phyloP scores from a whole-genome alignment of 352 stramenopile species.

The Phytophthora gonapodyides region DNA sequence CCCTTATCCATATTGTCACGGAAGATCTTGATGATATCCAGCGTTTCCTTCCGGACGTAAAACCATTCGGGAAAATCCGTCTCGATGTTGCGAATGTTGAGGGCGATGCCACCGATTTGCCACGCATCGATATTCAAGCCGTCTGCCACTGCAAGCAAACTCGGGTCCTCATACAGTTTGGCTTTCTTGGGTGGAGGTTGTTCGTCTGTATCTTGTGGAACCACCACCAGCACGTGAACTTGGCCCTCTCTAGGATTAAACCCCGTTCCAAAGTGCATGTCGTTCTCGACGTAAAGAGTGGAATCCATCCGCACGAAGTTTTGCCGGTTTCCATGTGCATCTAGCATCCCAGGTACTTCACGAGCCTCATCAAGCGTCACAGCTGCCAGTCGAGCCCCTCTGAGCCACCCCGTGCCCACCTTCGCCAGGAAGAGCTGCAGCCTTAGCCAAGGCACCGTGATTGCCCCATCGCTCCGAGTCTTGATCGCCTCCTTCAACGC shows the following conservation, averaged over 20 bases:
- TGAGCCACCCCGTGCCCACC: too few species aligned
- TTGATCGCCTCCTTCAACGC: background rate
- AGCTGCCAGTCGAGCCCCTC: too few species aligned
- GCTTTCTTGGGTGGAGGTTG: slow-evolving; percentile 26
- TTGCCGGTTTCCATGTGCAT: background rate
- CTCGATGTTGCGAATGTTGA: slow-evolving; percentile 33
- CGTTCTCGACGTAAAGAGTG: too few species aligned
- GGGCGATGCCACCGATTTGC: slow-evolving; percentile 25
- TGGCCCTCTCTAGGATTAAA: too few species aligned
- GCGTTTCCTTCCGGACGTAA: slow-evolving; percentile 37
- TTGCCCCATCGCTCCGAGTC: background rate
- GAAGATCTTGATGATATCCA: slow-evolving; percentile 39
- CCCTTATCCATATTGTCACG: slow-evolving; percentile 17
- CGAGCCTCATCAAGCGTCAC: too few species aligned
- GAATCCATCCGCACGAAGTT: too few species aligned
- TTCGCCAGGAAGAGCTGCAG: slow-evolving; percentile 3
- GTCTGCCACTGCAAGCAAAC: slow-evolving; percentile 8
- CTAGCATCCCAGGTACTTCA: background rate
- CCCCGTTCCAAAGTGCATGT: too few species aligned
- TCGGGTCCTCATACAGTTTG: slow-evolving; percentile 17
- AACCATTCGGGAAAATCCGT: slow-evolving; percentile 41
- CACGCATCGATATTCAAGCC: slow-evolving; percentile 30
- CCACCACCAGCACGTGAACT: background rate
- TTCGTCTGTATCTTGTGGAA: background rate
- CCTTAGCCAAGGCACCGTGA: background rate